Conservation (phyloP, 345 rosid species). For the Linum usitatissimum region DNA sequence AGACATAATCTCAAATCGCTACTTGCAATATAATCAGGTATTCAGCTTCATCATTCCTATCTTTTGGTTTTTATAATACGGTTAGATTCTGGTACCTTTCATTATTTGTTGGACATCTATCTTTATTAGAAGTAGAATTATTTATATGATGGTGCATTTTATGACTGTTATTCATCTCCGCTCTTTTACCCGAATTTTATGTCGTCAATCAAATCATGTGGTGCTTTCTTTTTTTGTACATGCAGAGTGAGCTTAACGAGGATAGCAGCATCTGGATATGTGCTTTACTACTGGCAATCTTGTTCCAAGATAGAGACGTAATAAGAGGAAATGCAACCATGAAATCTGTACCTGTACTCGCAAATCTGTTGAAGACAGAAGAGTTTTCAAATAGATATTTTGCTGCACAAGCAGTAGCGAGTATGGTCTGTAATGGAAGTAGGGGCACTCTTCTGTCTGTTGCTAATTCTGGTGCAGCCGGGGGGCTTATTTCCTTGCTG, state of each 20-base stretch:
- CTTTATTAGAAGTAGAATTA: too few relatives aligned
- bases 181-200: too few relatives aligned
- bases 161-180: too few relatives aligned
- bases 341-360: constrained; percentile 81
- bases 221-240: constrained; percentile 14
- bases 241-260: constrained; percentile 77
- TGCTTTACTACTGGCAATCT: constrained; percentile 81
- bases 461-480: constrained; percentile 94
- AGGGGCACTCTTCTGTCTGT: constrained; percentile 95
- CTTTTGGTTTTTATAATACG: constrained; percentile 1
- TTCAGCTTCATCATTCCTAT: constrained; percentile 8
- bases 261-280: constrained; percentile 91
- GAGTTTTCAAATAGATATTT: constrained; percentile 80
- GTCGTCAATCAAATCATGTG: constrained; percentile 2
- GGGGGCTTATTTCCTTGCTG: constrained; percentile 83
- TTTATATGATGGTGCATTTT: too few relatives aligned
- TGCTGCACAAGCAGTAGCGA: constrained; percentile 90
- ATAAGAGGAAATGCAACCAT: constrained; percentile 77
- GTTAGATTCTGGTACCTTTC: too few relatives aligned
- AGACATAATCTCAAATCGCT: constrained; percentile 53
- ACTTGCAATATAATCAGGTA: constrained; percentile 67
- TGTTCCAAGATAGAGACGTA: constrained; percentile 95
- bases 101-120: background rate
- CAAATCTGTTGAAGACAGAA: constrained; percentile 88
- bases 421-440: constrained; percentile 96